phyloP scores from a whole-genome alignment of 2,329 filamentous ascomycete genomes.

The Trichophyton benhamiae region DNA sequence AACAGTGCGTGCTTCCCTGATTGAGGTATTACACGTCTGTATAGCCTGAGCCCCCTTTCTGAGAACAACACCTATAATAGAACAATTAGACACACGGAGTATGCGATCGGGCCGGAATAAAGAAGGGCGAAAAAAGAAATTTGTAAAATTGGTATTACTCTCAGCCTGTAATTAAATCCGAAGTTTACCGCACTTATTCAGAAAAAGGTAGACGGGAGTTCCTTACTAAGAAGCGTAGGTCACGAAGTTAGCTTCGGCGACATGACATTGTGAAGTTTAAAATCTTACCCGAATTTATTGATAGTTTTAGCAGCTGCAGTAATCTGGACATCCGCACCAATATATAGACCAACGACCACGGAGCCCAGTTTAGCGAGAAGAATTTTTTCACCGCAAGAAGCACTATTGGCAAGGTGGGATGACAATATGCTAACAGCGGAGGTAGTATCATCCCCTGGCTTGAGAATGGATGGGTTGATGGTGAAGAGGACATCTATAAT shows the following conservation, averaged over 20 bases:
- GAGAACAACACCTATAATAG: background rate
- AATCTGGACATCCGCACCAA: slow-evolving; percentile 7
- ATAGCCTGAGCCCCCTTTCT: background rate
- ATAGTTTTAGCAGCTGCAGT: background rate
- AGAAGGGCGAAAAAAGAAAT: background rate
- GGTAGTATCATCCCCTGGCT: background rate
- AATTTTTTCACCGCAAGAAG: slow-evolving; percentile 6
- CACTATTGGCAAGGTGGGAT: background rate
- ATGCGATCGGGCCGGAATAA: background rate
- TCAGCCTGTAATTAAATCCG: background rate
- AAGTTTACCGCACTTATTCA: background rate
- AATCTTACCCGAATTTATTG: slow-evolving; percentile 4
- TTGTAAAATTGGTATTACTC: background rate
- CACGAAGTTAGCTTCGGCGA: background rate
- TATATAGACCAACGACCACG: slow-evolving; percentile 8
- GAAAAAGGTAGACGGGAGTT: background rate
- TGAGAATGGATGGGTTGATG: background rate
- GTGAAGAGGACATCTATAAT: background rate
- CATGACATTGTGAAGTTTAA: background rate
- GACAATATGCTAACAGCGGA: background rate
- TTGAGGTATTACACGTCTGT: background rate
- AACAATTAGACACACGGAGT: background rate
- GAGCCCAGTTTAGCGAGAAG: slow-evolving; percentile 7
- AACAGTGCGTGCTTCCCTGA: background rate
- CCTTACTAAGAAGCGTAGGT: background rate